phyloP scores from a whole-genome alignment of 1,284 basidiomycete genomes.

The Puccinia hordei region DNA sequence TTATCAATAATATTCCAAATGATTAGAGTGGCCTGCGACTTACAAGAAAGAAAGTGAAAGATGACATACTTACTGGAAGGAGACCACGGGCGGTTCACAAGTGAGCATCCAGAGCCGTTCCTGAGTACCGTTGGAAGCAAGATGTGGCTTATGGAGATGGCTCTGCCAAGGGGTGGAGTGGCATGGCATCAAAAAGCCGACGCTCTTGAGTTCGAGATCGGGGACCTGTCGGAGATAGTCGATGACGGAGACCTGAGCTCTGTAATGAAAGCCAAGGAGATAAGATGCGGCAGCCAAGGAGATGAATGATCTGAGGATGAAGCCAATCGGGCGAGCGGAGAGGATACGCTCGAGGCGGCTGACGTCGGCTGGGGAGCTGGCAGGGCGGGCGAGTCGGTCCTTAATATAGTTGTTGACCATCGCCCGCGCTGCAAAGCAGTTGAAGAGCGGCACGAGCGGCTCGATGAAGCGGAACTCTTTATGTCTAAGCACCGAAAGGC shows the following conservation, averaged over 20 bases:
- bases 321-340: conserved; percentile 5
- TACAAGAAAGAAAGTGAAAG: conserved; percentile 25
- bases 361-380: not conserved
- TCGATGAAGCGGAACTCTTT: conserved; percentile 98
- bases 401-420: conserved; percentile 64
- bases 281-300: conserved; percentile 68
- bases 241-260: conserved; percentile 75
- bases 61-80: conserved; percentile 54
- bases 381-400: not conserved
- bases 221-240: conserved; percentile 62
- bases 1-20: not conserved
- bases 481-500: conserved; percentile 79
- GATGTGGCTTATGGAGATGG: conserved; percentile 73
- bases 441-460: conserved; percentile 81
- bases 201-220: conserved; percentile 64
- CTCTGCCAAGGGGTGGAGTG: conserved; percentile 96
- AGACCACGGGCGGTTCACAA: conserved; percentile 86
- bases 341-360: conserved; percentile 20
- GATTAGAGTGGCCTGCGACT: not conserved
- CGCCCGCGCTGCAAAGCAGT: conserved; percentile 75
- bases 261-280: conserved; percentile 71
- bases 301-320: conserved; percentile 63
- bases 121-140: conserved; percentile 59
- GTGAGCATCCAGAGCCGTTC: conserved; percentile 76
- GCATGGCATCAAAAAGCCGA: conserved; percentile 92